Conservation (phyloP, 2,329 filamentous ascomycete genomes). For the Myriangium duriaei region DNA sequence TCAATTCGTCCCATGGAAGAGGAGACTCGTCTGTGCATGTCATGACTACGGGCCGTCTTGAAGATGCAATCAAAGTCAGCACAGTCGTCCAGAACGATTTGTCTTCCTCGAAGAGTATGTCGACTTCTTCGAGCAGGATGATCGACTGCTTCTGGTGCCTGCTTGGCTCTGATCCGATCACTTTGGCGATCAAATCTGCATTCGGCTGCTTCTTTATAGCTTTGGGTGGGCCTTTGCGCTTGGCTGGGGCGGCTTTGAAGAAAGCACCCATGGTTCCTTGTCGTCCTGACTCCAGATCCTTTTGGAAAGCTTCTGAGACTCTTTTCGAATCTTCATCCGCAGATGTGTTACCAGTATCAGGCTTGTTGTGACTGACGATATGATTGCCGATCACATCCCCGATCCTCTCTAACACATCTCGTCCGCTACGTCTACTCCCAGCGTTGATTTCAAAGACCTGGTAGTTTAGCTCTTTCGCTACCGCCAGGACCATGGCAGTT, state of each 20-base stretch:
- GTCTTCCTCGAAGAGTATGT: conserved; percentile 89
- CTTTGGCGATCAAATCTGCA: conserved; percentile 15
- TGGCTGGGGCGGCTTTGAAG: conserved; percentile 42
- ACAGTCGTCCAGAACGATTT: conserved; percentile 88
- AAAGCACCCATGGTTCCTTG: conserved; percentile 73
- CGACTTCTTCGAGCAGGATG: conserved; percentile 87
- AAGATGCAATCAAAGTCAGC: conserved; percentile 62
- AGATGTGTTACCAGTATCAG: conserved; percentile 16
- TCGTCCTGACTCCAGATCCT: conserved; percentile 53
- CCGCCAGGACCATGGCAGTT: conserved; percentile 81
- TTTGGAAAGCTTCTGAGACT: conserved; percentile 35
- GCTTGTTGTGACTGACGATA: conserved; percentile 50
- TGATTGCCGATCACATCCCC: conserved; percentile 97
- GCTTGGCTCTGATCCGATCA: conserved; percentile 19
- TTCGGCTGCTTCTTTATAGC: conserved; percentile 17
- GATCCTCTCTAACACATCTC: conserved; percentile 79
- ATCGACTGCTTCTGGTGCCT: conserved; percentile 74
- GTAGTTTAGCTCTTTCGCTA: conserved; percentile 81
- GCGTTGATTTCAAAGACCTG: conserved; percentile 93
- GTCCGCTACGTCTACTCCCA: conserved; percentile 69
- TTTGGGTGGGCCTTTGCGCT: conserved; percentile 17
- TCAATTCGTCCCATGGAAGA: conserved; percentile 62
- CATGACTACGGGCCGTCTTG: conserved; percentile 84
- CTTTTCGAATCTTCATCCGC: conserved; percentile 25
- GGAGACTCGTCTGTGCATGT: conserved; percentile 87